Evolutionary conservation across 495 filamentous ascomycete genomes (phyloP), one percentile per base, ranked within the genome.

Genomic region (Penicillium egyptiacum): DNA sequence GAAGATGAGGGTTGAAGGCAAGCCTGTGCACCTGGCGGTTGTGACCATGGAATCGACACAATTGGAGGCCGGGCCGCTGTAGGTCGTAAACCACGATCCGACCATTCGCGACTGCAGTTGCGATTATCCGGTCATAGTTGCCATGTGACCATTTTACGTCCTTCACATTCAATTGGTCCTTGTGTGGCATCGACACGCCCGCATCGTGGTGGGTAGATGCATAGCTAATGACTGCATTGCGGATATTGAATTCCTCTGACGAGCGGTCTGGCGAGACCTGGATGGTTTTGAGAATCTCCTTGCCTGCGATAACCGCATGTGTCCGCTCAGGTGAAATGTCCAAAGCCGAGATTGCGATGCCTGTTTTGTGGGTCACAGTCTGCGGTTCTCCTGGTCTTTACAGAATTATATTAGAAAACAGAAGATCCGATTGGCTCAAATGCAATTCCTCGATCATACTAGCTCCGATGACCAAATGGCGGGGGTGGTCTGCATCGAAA

Each of bases 21-120:
- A 98, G 78, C 59, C 86, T 86, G 72, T 98, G 93, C 55, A 98
- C 88, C 78, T 96, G 93, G 51, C 95, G 88, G 55, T 81, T 83
- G 71, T 97, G 95, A 67, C 96, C 93, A 61, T 89, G 88, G 57
- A 91, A 77, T 53, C 91, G 85, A 54, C 85, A 86, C 51, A 87
- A 79, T 66, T 95, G 91, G 31, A 95, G 71, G 28, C 85, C 86
- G 43, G 84, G 76, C 50, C 85, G 83, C 60, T 86, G 85, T 55
- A 96, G 74, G 76, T 96, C 91, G 69, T 95, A 96, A 60, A 92
- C 76, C 50, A 92, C 86, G 60, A 96, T 89, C 68, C 89, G 90
- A 55, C 92, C 92, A 73, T 88, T 92, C 50, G 87, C 86, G 53
- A 88, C 90, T 25, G 91, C 92, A 1, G 91, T 94, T 50, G 90